Conservation (phyloP, 306 rosid species). For the Alnus rubra region DNA sequence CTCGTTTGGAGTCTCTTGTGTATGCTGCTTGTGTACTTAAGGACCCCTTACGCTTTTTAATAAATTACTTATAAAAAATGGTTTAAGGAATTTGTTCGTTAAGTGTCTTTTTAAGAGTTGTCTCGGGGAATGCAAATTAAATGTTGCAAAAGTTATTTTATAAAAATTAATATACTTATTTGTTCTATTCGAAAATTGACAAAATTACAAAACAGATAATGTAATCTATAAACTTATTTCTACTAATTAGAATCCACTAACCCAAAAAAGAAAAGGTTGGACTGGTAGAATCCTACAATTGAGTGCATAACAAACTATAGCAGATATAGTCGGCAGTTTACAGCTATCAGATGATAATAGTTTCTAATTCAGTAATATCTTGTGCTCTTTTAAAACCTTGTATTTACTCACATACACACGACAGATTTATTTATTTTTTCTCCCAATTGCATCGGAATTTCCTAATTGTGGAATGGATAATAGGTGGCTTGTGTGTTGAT, state of each 20-base stretch:
- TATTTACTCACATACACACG: neutral
- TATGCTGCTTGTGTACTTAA: no score
- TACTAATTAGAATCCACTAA: neutral
- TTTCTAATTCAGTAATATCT: neutral
- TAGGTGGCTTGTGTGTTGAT: conserved; percentile 56
- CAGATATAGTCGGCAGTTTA: neutral
- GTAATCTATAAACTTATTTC: neutral
- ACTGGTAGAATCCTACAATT: neutral
- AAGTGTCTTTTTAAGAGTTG: neutral
- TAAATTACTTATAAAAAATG: neutral
- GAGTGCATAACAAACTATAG: neutral
- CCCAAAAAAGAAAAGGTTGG: neutral
- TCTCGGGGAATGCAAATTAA: neutral
- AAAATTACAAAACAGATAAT: no score
- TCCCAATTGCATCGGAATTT: neutral
- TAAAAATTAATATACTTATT: no score
- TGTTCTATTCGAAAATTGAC: neutral
- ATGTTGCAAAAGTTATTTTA: neutral
- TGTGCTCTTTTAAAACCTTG: neutral
- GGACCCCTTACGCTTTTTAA: no score
- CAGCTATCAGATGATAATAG: neutral
- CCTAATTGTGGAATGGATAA: conserved; percentile 4
- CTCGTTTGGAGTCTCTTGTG: no score
- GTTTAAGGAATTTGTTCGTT: neutral
- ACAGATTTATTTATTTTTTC: neutral